These are phyloP conservation scores for Mycosarcoma maydis DNA, from an alignment of 1,284 basidiomycete species.

Conservation along the genomic window DNA sequence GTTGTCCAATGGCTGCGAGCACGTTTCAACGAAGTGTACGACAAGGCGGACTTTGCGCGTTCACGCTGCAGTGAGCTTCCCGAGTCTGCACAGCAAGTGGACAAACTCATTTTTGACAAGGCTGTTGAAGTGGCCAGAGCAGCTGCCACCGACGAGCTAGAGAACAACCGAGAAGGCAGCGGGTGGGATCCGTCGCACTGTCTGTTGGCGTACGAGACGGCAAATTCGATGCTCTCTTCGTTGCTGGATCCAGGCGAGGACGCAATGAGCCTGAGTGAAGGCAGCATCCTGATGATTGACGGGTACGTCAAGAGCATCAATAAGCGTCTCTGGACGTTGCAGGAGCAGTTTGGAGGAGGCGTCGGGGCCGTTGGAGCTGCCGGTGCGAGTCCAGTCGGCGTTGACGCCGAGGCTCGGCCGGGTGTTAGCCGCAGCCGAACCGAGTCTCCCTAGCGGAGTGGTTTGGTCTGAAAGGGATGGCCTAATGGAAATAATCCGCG, in stretches of 20 bases:
- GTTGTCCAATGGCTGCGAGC: constrained; percentile 73
- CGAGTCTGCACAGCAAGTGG: constrained; percentile 69
- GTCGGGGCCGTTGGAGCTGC: constrained; percentile 1
- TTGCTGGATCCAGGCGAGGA: constrained; percentile 89
- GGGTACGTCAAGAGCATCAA: constrained; percentile 63
- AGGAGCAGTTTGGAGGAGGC: constrained; percentile 32
- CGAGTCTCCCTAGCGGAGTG: no score
- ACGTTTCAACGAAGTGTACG: constrained; percentile 72
- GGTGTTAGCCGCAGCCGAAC: constrained; percentile 26
- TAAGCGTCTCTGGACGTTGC: constrained; percentile 52
- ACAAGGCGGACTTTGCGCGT: constrained; percentile 72
- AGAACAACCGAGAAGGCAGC: constrained; percentile 66
- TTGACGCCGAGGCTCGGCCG: constrained; percentile 21
- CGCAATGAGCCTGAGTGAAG: constrained; percentile 67
- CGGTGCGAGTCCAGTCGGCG: constrained; percentile 10
- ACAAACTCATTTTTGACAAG: constrained; percentile 72
- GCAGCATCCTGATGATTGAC: constrained; percentile 58
- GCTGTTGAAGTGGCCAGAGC: constrained; percentile 78
- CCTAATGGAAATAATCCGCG: no score
- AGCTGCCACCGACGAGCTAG: constrained; percentile 88
- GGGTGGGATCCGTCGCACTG: constrained; percentile 81
- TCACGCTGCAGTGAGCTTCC: constrained; percentile 69
- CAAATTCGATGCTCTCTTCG: constrained; percentile 88
- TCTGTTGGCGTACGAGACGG: constrained; percentile 92
- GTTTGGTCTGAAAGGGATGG: no score